Conservation (phyloP, 2,329 filamentous ascomycete species). For the Fusarium subglutinans region DNA sequence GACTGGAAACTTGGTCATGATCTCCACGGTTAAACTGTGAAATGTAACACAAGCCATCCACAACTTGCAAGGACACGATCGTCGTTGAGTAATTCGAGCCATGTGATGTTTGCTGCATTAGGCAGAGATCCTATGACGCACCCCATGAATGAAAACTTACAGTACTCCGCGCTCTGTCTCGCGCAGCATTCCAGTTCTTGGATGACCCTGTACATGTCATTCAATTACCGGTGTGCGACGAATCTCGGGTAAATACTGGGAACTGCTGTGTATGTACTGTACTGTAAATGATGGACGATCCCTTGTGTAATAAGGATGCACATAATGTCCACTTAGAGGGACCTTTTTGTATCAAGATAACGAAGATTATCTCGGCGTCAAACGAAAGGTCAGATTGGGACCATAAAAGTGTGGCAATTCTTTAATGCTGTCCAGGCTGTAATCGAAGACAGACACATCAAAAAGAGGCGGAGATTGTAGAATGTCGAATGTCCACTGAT, state of each 20-base stretch:
- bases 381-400: not conserved
- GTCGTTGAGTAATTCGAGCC: not conserved
- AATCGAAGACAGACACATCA: not conserved
- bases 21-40: not conserved
- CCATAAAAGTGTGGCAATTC: conserved; percentile 17
- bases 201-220: not conserved
- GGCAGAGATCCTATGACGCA: not conserved
- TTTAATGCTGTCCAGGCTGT: not conserved
- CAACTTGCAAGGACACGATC: conserved; percentile 2
- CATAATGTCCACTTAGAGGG: not conserved
- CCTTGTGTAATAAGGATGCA: not conserved
- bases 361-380: not conserved
- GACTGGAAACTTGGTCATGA: conserved; percentile 1
- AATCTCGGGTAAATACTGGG: conserved; percentile 4
- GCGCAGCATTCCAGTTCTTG: not conserved
- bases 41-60: conserved; percentile 15
- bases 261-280: conserved; percentile 6
- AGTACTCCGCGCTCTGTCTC: not conserved
- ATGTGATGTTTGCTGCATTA: conserved; percentile 14
- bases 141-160: not conserved
- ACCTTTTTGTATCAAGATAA: not conserved
- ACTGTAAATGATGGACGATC: not conserved
- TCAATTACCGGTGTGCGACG: conserved; percentile 12
- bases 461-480: not conserved
- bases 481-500: conserved; percentile 13